phyloP scores from a whole-genome alignment of 2,329 filamentous ascomycete genomes.

The Claviceps lovelessii region DNA sequence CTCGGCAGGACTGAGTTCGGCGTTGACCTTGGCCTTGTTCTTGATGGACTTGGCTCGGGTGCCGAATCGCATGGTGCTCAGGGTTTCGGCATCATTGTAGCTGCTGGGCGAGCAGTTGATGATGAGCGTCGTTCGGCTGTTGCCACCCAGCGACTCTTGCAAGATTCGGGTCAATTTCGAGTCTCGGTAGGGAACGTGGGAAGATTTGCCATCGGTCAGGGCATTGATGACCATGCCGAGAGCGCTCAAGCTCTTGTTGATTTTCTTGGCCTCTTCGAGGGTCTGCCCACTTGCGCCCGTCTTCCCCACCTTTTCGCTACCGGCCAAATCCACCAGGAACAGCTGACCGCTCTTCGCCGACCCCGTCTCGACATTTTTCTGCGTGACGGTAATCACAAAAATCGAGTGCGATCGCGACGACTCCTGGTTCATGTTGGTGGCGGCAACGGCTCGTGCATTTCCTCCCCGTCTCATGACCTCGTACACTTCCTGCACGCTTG shows the following conservation, averaged over 20 bases:
- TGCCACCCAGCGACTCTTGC: slow-evolving; percentile 93
- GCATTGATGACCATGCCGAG: slow-evolving; percentile 99
- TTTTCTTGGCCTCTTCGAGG: slow-evolving; percentile 97
- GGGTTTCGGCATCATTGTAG: slow-evolving; percentile 91
- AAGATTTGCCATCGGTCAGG: slow-evolving; percentile 91
- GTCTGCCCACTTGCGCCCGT: slow-evolving; percentile 95
- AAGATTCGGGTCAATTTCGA: slow-evolving; percentile 94
- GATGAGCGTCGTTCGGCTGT: slow-evolving; percentile 94
- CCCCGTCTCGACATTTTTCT: slow-evolving; percentile 94
- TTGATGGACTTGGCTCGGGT: slow-evolving; percentile 97
- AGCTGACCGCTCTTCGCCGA: slow-evolving; percentile 93
- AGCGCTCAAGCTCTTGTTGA: slow-evolving; percentile 98
- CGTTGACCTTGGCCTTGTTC: slow-evolving; percentile 99
- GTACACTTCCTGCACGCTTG: slow-evolving; percentile 88
- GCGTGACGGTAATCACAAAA: slow-evolving; percentile 89
- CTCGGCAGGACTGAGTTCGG: slow-evolving; percentile 88
- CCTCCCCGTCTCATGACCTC: slow-evolving; percentile 93
- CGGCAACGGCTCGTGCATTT: slow-evolving; percentile 74
- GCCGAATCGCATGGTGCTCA: slow-evolving; percentile 85
- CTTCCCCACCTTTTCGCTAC: slow-evolving; percentile 97
- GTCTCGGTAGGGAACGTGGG: slow-evolving; percentile 90
- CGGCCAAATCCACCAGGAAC: slow-evolving; percentile 93
- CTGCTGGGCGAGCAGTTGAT: slow-evolving; percentile 99
- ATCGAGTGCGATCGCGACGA: slow-evolving; percentile 97
- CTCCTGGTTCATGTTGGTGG: slow-evolving; percentile 98